phyloP scores from a whole-genome alignment of 306 rosid species.

The Geum urbanum region DNA sequence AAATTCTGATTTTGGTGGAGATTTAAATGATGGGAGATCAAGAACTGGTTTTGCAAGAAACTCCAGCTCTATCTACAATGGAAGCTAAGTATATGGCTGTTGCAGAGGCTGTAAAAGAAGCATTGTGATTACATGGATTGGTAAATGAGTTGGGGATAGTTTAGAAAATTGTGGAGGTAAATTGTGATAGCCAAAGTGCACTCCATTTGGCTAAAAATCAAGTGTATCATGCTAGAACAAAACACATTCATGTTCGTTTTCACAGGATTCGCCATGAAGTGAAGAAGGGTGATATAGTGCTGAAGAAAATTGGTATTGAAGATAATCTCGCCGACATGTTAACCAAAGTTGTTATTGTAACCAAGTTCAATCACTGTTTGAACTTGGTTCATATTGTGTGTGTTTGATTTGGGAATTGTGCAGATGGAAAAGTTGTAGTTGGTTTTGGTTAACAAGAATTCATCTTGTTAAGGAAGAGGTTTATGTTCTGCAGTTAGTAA shows the following conservation, averaged over 20 bases:
- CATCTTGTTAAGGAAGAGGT: no score
- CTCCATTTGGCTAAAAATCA: not conserved
- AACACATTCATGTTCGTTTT: not conserved
- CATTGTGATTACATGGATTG: not conserved
- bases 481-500: no score
- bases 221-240: not conserved
- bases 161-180: not conserved
- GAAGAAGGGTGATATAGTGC: no score
- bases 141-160: not conserved
- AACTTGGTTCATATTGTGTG: not conserved
- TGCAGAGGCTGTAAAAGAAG: not conserved
- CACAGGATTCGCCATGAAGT: not conserved
- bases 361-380: not conserved
- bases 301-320: no score
- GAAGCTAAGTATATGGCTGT: not conserved
- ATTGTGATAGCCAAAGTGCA: not conserved
- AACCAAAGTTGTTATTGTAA: not conserved
- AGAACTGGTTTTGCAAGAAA: not conserved
- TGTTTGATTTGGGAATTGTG: not conserved
- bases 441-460: no score
- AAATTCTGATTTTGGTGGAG: not conserved
- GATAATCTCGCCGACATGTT: not conserved
- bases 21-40: not conserved
- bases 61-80: not conserved
- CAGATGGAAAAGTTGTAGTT: not conserved